Evolutionary conservation across 306 rosid genomes (phyloP).

Genomic region (Cucurbita argyrosperma): DNA sequence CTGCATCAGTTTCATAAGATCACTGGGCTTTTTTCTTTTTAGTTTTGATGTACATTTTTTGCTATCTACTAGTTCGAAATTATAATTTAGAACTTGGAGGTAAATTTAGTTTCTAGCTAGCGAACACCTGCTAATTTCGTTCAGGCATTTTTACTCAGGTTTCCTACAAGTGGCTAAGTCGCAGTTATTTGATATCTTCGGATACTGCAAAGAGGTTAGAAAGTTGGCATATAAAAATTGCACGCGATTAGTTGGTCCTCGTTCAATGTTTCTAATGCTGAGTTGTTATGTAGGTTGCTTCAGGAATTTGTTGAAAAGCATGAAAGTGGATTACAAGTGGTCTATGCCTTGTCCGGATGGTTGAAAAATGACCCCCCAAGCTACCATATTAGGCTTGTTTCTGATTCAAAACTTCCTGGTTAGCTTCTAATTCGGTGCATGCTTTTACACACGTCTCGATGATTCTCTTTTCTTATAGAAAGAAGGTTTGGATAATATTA

Average conservation of each 20-base stretch:
- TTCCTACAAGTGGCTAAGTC: conserved; percentile 96
- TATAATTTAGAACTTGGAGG: not conserved
- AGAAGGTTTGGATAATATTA: not conserved
- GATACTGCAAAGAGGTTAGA: conserved; percentile 65
- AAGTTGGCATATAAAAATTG: not conserved
- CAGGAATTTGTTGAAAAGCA: conserved; percentile 62
- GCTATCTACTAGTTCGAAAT: not conserved
- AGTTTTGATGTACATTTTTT: not conserved
- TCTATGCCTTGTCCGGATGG: conserved; percentile 80
- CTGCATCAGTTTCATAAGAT: not conserved
- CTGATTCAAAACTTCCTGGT: conserved; percentile 65
- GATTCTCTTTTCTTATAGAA: not conserved
- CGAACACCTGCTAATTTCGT: not conserved
- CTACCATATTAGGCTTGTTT: conserved; percentile 68
- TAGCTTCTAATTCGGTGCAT: conserved; percentile 1
- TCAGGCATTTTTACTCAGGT: conserved; percentile 34
- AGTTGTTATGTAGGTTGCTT: conserved; percentile 52
- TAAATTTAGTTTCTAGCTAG: not conserved
- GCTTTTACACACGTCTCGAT: not conserved
- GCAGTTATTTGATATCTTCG: conserved; percentile 73
- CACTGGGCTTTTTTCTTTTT: not conserved
- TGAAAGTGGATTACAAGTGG: conserved; percentile 56
- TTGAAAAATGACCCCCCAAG: conserved; percentile 45
- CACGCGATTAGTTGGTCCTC: not conserved
- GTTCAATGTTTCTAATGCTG: conserved; percentile 3